These are phyloP conservation scores for Melastoma candidum DNA, from an alignment of 441 rosid genomes.

Conservation along the genomic window DNA sequence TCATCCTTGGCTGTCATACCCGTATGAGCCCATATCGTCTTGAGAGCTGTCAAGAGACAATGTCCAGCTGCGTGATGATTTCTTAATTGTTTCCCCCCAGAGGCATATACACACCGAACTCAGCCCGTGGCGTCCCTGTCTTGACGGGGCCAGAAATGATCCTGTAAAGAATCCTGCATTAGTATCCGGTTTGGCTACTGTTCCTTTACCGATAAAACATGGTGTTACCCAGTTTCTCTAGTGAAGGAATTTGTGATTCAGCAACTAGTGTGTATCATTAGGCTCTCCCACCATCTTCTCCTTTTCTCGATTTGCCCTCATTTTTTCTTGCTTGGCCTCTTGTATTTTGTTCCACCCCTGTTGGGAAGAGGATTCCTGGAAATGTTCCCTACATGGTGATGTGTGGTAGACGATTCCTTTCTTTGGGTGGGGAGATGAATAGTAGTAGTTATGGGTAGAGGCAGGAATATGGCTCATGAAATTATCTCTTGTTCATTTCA, in stretches of 20 bases:
- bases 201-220: conserved; percentile 1
- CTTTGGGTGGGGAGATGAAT: conserved; percentile 16
- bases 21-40: conserved; percentile 91
- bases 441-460: too few relatives aligned
- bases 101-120: too few relatives aligned
- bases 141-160: too few relatives aligned
- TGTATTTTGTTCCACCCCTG: too few relatives aligned
- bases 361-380: conserved; percentile 26
- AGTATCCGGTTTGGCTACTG: conserved; percentile 19
- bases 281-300: conserved; percentile 6
- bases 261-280: conserved; percentile 21
- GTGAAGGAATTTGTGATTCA: conserved; percentile 26
- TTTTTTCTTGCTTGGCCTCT: conserved; percentile 12
- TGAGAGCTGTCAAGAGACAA: conserved; percentile 19
- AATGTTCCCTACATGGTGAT: conserved; percentile 39
- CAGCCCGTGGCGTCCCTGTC: too few relatives aligned
- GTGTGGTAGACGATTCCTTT: conserved; percentile 29
- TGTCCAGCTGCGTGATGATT: not conserved
- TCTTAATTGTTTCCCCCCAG: too few relatives aligned
- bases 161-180: not conserved
- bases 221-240: conserved; percentile 6
- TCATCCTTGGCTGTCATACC: conserved; percentile 85
- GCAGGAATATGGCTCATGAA: conserved; percentile 7
- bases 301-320: conserved; percentile 3
- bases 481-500: too few relatives aligned